Conservation (phyloP, 805 yeast species). For the Candida sithepensis region DNA sequence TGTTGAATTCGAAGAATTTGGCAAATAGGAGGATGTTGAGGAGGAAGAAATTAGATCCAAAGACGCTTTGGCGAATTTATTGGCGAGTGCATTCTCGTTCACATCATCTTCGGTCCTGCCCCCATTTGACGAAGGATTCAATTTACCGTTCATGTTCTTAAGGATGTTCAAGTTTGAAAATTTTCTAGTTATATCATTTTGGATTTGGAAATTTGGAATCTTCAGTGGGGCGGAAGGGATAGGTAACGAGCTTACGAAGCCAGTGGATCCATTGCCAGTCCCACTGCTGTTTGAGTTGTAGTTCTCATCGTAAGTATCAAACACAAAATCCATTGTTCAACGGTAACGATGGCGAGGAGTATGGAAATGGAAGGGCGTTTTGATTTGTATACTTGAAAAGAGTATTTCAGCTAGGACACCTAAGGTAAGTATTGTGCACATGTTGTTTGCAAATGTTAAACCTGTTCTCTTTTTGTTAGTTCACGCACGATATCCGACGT, state of each 20-base stretch:
- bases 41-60: constrained; percentile 31
- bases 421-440: too few relatives aligned
- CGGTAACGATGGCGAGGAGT: too few relatives aligned
- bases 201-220: constrained; percentile 33
- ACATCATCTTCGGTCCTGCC: constrained; percentile 7
- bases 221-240: constrained; percentile 40
- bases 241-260: constrained; percentile 15
- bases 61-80: constrained; percentile 47
- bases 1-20: constrained; percentile 4
- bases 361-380: too few relatives aligned
- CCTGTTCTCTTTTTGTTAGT: too few relatives aligned
- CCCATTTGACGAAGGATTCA: constrained; percentile 3
- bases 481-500: too few relatives aligned
- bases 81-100: constrained; percentile 30
- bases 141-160: constrained; percentile 22
- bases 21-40: background rate
- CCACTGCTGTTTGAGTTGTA: constrained; percentile 3
- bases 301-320: constrained; percentile 22
- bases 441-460: too few relatives aligned
- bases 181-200: constrained; percentile 34
- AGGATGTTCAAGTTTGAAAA: constrained; percentile 33
- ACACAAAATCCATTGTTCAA: constrained; percentile 41
- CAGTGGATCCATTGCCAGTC: constrained; percentile 2
- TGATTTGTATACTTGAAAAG: too few relatives aligned
- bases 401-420: too few relatives aligned